A percentile compares a stretch with the other conserved stretches of the same genome.
Conservation (phyloP, 768 basidiomycete species). For the Clitopilus hobsonii region DNA sequence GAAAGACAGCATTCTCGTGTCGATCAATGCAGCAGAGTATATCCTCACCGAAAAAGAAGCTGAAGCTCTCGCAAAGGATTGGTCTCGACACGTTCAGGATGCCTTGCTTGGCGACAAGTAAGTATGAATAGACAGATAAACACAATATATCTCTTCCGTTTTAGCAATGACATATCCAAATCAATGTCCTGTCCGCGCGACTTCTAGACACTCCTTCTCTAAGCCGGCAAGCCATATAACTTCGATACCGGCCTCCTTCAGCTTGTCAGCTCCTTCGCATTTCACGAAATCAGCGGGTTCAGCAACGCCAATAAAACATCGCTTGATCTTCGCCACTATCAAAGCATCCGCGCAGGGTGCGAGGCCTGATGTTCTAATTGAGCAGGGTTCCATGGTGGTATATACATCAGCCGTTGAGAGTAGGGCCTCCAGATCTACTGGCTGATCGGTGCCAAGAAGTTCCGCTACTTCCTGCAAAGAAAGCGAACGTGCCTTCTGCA, state of each 20-base stretch:
- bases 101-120: constrained; percentile 5
- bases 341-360: constrained; percentile 83
- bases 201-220: constrained; percentile 74
- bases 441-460: constrained; percentile 33
- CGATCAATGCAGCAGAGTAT: constrained; percentile 22
- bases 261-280: constrained; percentile 78
- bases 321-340: constrained; percentile 59
- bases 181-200: constrained; percentile 62
- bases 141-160: not conserved
- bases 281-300: constrained; percentile 94
- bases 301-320: constrained; percentile 83
- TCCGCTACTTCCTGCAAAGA: constrained; percentile 37
- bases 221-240: constrained; percentile 73
- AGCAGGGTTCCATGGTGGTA: constrained; percentile 97
- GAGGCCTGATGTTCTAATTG: constrained; percentile 81
- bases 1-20: constrained; percentile 24
- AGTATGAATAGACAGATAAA: not conserved
- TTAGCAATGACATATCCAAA: not conserved
- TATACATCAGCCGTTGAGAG: constrained; percentile 70
- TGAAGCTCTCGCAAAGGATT: constrained; percentile 17
- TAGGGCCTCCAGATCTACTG: constrained; percentile 41
- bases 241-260: constrained; percentile 68
- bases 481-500: constrained; percentile 61
- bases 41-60: constrained; percentile 19
- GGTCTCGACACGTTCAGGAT: constrained; percentile 13